These are phyloP conservation scores for Magnusiomyces tetraspermus DNA, from an alignment of 1,139 yeast genomes.

Conservation along the genomic window DNA sequence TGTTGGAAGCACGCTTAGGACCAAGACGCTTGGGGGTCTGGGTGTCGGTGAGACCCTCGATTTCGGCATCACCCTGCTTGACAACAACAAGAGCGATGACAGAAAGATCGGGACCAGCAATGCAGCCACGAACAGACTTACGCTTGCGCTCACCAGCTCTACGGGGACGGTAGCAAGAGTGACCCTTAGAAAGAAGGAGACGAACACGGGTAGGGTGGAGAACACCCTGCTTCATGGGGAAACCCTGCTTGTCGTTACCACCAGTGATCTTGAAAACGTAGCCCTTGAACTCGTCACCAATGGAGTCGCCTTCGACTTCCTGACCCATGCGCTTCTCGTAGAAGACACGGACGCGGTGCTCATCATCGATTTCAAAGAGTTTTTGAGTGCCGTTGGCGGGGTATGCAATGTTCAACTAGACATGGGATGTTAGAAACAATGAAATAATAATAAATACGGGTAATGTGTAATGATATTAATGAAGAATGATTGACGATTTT, in stretches of 20 bases:
- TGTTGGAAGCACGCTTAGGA: slow-evolving; percentile 99
- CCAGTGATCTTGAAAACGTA: slow-evolving; percentile 98
- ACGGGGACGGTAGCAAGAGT: slow-evolving; percentile 99
- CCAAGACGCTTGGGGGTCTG: slow-evolving; percentile 98
- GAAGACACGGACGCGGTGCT: slow-evolving; percentile 96
- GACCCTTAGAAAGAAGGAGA: slow-evolving; percentile 86
- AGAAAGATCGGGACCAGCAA: slow-evolving; percentile 94
- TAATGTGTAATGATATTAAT: neutral
- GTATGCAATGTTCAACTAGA: slow-evolving; percentile 90
- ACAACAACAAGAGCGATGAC: slow-evolving; percentile 87
- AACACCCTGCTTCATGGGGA: slow-evolving; percentile 99
- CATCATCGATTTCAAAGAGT: slow-evolving; percentile 95
- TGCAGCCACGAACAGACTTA: slow-evolving; percentile 99
- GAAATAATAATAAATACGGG: neutral
- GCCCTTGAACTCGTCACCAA: slow-evolving; percentile 99
- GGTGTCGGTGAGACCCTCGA: slow-evolving; percentile 90
- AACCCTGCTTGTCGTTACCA: slow-evolving; percentile 99
- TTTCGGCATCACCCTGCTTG: slow-evolving; percentile 95
- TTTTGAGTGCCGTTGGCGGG: slow-evolving; percentile 99
- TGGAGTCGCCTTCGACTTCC: slow-evolving; percentile 97
- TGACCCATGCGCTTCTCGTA: slow-evolving; percentile 99
- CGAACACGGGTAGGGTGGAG: slow-evolving; percentile 99
- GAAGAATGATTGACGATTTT: too few relatives aligned
- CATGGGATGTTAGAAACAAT: slow-evolving; percentile 5
- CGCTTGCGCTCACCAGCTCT: slow-evolving; percentile 99